These are phyloP conservation scores for Pseudocercospora crystallina DNA, from an alignment of 2,329 filamentous ascomycete genomes.

Conservation along the genomic window DNA sequence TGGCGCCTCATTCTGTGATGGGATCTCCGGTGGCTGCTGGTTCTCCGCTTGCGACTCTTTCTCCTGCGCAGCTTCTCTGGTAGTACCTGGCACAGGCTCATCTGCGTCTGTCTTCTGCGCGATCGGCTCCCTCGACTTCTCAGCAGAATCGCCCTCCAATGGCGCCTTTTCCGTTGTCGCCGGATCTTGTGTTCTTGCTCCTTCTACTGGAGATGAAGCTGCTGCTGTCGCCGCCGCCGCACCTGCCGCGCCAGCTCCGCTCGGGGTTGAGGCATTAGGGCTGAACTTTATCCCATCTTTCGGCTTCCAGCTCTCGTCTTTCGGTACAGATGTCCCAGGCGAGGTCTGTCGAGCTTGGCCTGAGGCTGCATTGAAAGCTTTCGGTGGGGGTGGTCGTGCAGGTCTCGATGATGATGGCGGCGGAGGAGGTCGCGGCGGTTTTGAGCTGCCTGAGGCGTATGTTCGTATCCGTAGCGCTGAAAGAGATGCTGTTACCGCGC, in stretches of 20 bases:
- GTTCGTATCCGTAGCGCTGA: slow-evolving; percentile 27
- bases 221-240: slow-evolving; percentile 9
- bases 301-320: slow-evolving; percentile 44
- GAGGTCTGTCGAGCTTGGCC: slow-evolving; percentile 33
- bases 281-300: slow-evolving; percentile 42
- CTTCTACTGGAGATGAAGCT: slow-evolving; percentile 29
- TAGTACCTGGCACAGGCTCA: slow-evolving; percentile 28
- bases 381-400: slow-evolving; percentile 20
- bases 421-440: slow-evolving; percentile 22
- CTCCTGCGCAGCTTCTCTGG: slow-evolving; percentile 28
- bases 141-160: slow-evolving; percentile 12
- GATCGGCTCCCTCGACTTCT: slow-evolving; percentile 27
- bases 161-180: slow-evolving; percentile 27
- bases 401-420: slow-evolving; percentile 13
- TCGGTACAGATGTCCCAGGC: slow-evolving; percentile 32
- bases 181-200: slow-evolving; percentile 38
- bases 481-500: slow-evolving; percentile 10
- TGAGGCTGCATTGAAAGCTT: slow-evolving; percentile 20
- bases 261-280: slow-evolving; percentile 21
- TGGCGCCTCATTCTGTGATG: slow-evolving; percentile 10
- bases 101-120: slow-evolving; percentile 32
- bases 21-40: slow-evolving; percentile 16
- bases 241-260: slow-evolving; percentile 19
- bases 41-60: slow-evolving; percentile 30
- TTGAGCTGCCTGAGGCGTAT: slow-evolving; percentile 16